Conservation (phyloP, 2,329 filamentous ascomycete species). For the Penicillium vulpinum region DNA sequence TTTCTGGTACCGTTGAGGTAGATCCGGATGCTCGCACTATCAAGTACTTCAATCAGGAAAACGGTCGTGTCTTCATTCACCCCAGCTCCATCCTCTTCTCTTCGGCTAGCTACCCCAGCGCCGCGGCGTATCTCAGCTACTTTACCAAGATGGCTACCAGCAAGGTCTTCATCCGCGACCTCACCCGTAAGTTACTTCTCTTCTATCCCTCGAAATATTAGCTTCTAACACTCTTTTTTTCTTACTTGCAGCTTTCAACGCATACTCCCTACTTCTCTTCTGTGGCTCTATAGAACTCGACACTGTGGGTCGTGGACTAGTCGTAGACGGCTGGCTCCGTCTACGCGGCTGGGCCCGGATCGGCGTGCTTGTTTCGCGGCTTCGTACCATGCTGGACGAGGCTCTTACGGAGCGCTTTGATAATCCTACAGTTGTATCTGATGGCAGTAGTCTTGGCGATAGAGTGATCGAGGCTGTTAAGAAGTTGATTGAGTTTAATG, state of each 20-base stretch:
- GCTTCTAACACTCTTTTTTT: conserved; percentile 6
- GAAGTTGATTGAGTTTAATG: conserved; percentile 84
- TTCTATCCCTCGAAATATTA: neutral
- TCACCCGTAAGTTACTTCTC: conserved; percentile 69
- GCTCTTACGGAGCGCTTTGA: conserved; percentile 79
- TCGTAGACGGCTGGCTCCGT: conserved; percentile 88
- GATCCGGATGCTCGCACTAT: conserved; percentile 91
- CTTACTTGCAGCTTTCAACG: conserved; percentile 65
- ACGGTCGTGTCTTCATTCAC: conserved; percentile 87
- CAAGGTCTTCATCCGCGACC: conserved; percentile 87
- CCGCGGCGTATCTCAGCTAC: conserved; percentile 79
- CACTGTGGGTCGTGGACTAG: conserved; percentile 78
- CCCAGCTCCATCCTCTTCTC: conserved; percentile 85
- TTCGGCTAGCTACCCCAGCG: conserved; percentile 72
- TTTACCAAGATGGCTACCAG: conserved; percentile 89
- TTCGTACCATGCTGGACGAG: conserved; percentile 84
- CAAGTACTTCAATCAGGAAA: conserved; percentile 86
- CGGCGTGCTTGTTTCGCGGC: conserved; percentile 78
- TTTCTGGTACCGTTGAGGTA: conserved; percentile 85
- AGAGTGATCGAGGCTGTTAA: conserved; percentile 73
- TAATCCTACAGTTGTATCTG: conserved; percentile 63
- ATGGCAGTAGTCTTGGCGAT: conserved; percentile 27
- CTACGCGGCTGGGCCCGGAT: conserved; percentile 92
- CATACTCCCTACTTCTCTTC: conserved; percentile 85
- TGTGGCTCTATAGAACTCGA: conserved; percentile 82